A percentile compares a stretch with the other conserved stretches of the same genome.
These are phyloP conservation scores for Austroboletus olivaceoglutinosus DNA, from an alignment of 1,284 basidiomycete species.

Conservation along the genomic window DNA sequence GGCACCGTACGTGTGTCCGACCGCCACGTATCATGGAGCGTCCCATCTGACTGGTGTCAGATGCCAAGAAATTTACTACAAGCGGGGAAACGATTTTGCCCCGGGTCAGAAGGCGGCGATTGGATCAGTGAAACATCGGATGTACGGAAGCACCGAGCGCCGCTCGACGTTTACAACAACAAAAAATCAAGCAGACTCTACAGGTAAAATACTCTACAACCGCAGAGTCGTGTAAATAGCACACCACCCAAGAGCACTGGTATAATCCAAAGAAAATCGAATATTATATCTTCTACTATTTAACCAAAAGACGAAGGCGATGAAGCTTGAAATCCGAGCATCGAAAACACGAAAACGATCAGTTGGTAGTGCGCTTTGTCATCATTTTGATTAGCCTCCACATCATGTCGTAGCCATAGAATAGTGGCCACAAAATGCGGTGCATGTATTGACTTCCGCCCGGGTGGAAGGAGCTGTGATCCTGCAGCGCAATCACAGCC, in stretches of 20 bases:
- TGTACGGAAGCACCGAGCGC: too few relatives aligned
- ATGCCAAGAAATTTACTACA: too few relatives aligned
- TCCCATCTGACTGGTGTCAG: too few relatives aligned
- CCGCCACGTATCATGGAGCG: neutral
- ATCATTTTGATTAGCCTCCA: neutral
- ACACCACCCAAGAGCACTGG: neutral
- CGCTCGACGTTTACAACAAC: neutral
- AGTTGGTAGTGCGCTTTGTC: neutral
- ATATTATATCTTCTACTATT: neutral
- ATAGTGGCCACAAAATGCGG: constrained; percentile 23
- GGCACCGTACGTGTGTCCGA: neutral
- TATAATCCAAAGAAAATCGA: neutral
- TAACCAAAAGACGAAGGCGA: neutral
- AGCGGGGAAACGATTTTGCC: too few relatives aligned
- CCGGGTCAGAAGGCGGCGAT: too few relatives aligned
- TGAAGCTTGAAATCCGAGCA: neutral
- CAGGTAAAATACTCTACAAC: neutral
- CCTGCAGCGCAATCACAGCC: constrained; percentile 38
- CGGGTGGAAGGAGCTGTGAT: constrained; percentile 24
- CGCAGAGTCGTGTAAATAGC: neutral
- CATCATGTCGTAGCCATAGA: neutral
- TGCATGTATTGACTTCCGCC: constrained; percentile 1
- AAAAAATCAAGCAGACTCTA: neutral
- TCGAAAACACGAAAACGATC: neutral
- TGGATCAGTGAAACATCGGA: too few relatives aligned